These are phyloP conservation scores for Suillus americanus DNA, from an alignment of 768 basidiomycete species.

Conservation along the genomic window DNA sequence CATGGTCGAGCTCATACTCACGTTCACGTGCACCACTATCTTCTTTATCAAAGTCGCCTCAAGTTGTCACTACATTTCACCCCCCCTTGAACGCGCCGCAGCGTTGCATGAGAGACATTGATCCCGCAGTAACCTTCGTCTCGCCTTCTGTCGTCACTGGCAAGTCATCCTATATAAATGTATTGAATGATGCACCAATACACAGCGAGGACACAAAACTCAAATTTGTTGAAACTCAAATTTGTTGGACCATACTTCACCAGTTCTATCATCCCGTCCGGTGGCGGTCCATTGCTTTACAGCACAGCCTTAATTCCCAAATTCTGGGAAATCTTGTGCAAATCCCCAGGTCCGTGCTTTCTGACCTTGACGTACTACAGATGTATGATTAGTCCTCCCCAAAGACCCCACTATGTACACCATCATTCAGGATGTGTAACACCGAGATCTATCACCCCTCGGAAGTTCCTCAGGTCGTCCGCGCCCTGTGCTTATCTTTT, in stretches of 20 bases:
- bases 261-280: slow-evolving; percentile 3
- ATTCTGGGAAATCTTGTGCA: slow-evolving; percentile 64
- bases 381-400: not conserved
- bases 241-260: slow-evolving; percentile 34
- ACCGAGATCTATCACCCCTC: slow-evolving; percentile 18
- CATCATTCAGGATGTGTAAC: slow-evolving; percentile 62
- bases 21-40: slow-evolving; percentile 1
- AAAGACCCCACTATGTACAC: slow-evolving; percentile 66
- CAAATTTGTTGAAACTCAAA: slow-evolving; percentile 31
- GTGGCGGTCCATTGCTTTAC: slow-evolving; percentile 48
- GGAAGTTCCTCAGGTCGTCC: slow-evolving; percentile 19
- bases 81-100: slow-evolving; percentile 29
- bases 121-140: slow-evolving; percentile 67
- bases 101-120: slow-evolving; percentile 56
- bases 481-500: slow-evolving; percentile 43
- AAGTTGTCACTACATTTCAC: not conserved
- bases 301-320: slow-evolving; percentile 59
- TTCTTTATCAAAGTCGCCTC: not conserved
- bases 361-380: slow-evolving; percentile 18
- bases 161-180: slow-evolving; percentile 55
- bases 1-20: slow-evolving; percentile 1
- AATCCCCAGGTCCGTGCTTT: slow-evolving; percentile 45
- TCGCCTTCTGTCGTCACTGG: slow-evolving; percentile 48
- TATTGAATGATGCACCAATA: slow-evolving; percentile 39
- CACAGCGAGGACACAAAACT: slow-evolving; percentile 26